Evolutionary conservation across 345 rosid genomes (phyloP), one percentile per base, ranked within the genome.

Genomic region (Psidium guajava): DNA sequence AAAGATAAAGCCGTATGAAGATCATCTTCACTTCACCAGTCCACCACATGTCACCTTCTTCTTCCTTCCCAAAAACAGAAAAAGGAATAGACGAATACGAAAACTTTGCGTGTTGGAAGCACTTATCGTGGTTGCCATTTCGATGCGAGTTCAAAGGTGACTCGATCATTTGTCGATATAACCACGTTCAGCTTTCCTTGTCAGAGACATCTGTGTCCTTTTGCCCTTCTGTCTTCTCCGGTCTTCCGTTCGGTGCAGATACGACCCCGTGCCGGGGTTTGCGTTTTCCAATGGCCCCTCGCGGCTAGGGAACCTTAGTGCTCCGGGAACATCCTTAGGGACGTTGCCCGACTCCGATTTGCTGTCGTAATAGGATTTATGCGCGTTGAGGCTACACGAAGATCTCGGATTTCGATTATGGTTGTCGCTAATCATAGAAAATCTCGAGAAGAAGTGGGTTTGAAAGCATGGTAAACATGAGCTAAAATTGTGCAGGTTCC

Each of bases 401-500:
- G n/a, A 32, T 32, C 44, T 64, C 21, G 24, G 16, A 8, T 64
- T 64, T 64, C 6, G 1, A 32, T 28, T 64, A 7, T 32, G 77
- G 18, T 32, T 1, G 6, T 16, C 18, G 77, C 6, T 32, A 64
- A 18, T 64, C 77, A 32, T 27, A 13, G 20, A 27, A 59, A 27
- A 36, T 36, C 4, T 36, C 40, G 42, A 40, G 42, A 40, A 40
- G 42, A 40, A 40, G 42, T 40, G 42, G 42, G 42, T 40, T 40
- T 40, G 2, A 40, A 40, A 40, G 5, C 42, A 40, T 40, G 27
- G 22, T 27, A 82, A 82, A 51, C 28, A 8, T 6, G 61, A 55
- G 32, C 36, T 36, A n/a, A 61, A 27, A 11, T 50, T 42, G 13
- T 50, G 64, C 90, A 95, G 98, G 84, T 95, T 95, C 86, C 88